Percentiles rank a stretch among this genome's conserved stretches.
phyloP scores from a whole-genome alignment of 257 asterid species.

The Capsicum pubescens region DNA sequence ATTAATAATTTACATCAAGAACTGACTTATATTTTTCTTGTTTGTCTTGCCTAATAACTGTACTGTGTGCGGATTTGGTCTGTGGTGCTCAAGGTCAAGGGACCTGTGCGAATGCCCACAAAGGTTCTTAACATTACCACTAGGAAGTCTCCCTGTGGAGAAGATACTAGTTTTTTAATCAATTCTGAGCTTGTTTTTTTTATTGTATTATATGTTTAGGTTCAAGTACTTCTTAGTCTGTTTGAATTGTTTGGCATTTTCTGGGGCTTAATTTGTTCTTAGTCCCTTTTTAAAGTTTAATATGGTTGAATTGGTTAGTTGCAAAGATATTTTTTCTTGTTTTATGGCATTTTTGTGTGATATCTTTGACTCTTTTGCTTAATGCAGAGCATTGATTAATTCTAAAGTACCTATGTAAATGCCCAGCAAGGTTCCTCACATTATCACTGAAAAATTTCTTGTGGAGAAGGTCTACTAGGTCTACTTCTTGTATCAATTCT shows the following conservation, averaged over 20 bases:
- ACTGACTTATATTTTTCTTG: constrained; percentile 7
- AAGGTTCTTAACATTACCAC: constrained; percentile 72
- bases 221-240: background rate
- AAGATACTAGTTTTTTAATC: constrained; percentile 46
- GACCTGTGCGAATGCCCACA: constrained; percentile 77
- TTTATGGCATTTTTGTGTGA: background rate
- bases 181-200: background rate
- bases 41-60: background rate
- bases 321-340: background rate
- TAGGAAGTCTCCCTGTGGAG: constrained; percentile 77
- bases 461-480: too few species aligned
- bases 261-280: background rate
- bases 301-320: background rate
- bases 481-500: too few species aligned
- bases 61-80: constrained; percentile 56
- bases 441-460: too few species aligned
- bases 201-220: background rate
- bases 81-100: constrained; percentile 74
- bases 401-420: background rate
- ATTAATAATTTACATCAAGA: background rate
- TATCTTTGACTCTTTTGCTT: background rate
- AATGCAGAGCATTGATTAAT: background rate
- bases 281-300: background rate
- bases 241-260: background rate
- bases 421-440: too few species aligned